Base-by-base conservation (phyloP, 148 eudicot species). In the Diospyros kaki region DNA sequence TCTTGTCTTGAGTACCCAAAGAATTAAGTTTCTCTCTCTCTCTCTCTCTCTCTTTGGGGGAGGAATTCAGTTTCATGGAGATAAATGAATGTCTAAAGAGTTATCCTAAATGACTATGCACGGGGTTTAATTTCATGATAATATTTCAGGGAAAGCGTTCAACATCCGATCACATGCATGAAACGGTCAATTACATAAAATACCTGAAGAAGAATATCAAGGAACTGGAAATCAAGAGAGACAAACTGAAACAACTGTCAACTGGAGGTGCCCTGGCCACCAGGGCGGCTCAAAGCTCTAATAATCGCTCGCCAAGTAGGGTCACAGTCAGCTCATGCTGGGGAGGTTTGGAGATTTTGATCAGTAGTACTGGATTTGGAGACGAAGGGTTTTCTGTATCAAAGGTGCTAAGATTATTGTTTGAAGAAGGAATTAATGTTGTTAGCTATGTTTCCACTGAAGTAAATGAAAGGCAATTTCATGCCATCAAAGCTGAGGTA, bases 401-500 rank as follows among this genome's bases (percentile, higher is more conserved):
- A 52, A 81, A 48, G 56, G 80, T 78, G 39, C 70, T 87, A 46
- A 41, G 69, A 13, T 66, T 79, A 50, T 61, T 87, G 14, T 66
- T 67, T 55, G 68, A 72, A 39, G 71, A 80, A 72, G 82, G 82
- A 2, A 73, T 85, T 52, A 50, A 73, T 71, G 78, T 85, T 59
- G 81, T 77, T 52, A 81, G 76, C 60, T 81, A 86, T 73, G 79
- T 77, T 68, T 79, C 90, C 18, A 69, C 84, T 41, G 75, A 14
- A 68, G 54, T 63, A 3, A 79, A 79, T 73, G 71, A 73, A 10
- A 73, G 65, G 28, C 58, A 78, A 73, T 44, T 83, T 8, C 71
- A 85, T 28, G 80, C 55, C 10, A 83, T 87, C 40, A 84, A 81
- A 60, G 64, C 81, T 39, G 82, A 85, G 90, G 90, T 87, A 80